phyloP scores from a whole-genome alignment of 108 stramenopile genomes.

The Nannochloropsis gaditana region DNA sequence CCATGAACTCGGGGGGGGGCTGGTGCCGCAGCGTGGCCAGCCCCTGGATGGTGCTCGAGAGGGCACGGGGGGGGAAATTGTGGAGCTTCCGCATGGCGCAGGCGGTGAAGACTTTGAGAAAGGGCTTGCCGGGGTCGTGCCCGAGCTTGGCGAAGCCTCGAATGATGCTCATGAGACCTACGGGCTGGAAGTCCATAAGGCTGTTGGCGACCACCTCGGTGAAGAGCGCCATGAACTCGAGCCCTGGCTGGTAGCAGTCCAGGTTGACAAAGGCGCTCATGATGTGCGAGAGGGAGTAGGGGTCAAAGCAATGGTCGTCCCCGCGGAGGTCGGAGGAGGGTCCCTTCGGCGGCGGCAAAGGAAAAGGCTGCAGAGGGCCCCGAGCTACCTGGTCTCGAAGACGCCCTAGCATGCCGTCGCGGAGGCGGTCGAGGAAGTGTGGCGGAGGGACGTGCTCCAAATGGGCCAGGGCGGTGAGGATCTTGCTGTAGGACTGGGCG shows the following conservation, averaged over 20 bases:
- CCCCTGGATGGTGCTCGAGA: background rate
- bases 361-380: background rate
- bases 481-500: background rate
- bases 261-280: background rate
- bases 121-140: background rate
- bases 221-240: background rate
- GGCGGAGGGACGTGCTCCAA: background rate
- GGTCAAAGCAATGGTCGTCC: background rate
- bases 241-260: background rate
- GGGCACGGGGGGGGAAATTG: background rate
- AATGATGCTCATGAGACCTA: background rate
- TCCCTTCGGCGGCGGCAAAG: background rate
- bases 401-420: background rate
- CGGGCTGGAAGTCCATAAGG: background rate
- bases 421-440: background rate
- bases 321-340: background rate
- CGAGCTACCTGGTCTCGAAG: background rate
- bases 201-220: conserved; percentile 3
- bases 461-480: background rate
- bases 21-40: background rate
- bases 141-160: background rate
- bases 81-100: background rate
- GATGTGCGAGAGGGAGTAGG: background rate
- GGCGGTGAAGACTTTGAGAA: background rate
- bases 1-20: background rate